Evolutionary conservation across 2,329 filamentous ascomycete genomes (phyloP).

Genomic region (Arthrobotrys megalospora): DNA sequence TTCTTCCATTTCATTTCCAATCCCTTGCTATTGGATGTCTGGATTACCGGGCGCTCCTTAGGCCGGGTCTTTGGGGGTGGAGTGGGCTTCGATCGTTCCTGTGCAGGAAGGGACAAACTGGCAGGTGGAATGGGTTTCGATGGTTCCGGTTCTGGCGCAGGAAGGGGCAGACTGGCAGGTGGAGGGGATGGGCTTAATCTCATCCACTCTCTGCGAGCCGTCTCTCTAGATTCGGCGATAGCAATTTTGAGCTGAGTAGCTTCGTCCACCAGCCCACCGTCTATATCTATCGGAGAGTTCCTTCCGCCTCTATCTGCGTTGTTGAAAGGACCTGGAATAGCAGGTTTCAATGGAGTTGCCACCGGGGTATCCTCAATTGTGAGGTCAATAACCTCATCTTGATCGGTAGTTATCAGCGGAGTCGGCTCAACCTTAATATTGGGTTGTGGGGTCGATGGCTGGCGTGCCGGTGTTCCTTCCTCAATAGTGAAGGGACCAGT

Average conservation of each 20-base stretch:
- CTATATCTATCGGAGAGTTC: not conserved
- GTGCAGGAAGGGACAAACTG: not conserved
- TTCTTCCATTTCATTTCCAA: conserved; percentile 3
- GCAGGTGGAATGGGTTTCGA: not conserved
- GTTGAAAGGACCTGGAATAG: not conserved
- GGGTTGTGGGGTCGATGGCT: conserved; percentile 20
- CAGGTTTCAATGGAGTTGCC: not conserved
- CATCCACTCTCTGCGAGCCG: conserved; percentile 6
- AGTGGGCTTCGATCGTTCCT: not conserved
- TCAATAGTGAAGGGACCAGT: conserved; percentile 6
- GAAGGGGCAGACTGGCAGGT: not conserved
- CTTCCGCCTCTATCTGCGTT: not conserved
- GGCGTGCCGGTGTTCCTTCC: not conserved
- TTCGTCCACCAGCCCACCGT: not conserved
- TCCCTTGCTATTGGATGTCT: not conserved
- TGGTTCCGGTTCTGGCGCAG: not conserved
- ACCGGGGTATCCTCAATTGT: conserved; percentile 55
- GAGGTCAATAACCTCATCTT: conserved; percentile 60
- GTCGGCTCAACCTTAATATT: conserved; percentile 6
- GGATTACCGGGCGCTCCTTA: not conserved
- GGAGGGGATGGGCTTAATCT: conserved; percentile 6
- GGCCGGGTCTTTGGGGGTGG: not conserved
- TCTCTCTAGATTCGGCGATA: conserved; percentile 32
- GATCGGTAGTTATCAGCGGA: not conserved
- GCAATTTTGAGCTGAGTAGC: conserved; percentile 14